These are phyloP conservation scores for Xylariaceae sp. DNA, from an alignment of 2,329 filamentous ascomycete species.

Conservation along the genomic window DNA sequence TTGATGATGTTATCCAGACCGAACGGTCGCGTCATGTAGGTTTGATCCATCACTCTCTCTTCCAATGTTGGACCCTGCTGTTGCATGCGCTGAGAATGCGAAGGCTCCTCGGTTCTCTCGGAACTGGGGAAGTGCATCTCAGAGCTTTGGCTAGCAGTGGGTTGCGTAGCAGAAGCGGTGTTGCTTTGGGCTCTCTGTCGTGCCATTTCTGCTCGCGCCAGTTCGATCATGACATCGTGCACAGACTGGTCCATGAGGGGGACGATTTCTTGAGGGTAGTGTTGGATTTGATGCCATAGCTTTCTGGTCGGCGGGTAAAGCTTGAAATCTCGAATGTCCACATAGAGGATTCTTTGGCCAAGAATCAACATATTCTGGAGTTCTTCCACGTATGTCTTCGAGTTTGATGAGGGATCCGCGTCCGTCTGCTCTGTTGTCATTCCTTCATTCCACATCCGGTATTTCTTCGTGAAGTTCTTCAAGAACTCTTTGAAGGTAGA, in stretches of 20 bases:
- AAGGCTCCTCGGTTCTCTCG: slow-evolving; percentile 55
- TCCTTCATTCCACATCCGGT: slow-evolving; percentile 88
- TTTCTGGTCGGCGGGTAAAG: slow-evolving; percentile 89
- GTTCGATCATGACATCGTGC: slow-evolving; percentile 87
- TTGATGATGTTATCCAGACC: slow-evolving; percentile 84
- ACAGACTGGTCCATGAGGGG: slow-evolving; percentile 93
- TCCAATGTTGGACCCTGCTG: slow-evolving; percentile 57
- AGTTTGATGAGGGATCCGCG: slow-evolving; percentile 63
- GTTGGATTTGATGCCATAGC: slow-evolving; percentile 90
- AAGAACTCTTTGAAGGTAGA: slow-evolving; percentile 87
- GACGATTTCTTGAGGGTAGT: slow-evolving; percentile 93
- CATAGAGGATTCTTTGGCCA: slow-evolving; percentile 75
- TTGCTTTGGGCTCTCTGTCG: slow-evolving; percentile 49
- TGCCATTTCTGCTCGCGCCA: slow-evolving; percentile 75
- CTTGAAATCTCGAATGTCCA: slow-evolving; percentile 85
- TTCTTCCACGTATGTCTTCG: slow-evolving; percentile 77
- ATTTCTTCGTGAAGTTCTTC: slow-evolving; percentile 86
- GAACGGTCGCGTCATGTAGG: slow-evolving; percentile 84
- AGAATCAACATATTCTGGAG: slow-evolving; percentile 88
- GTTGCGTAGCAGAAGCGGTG: slow-evolving; percentile 44
- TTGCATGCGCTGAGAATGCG: slow-evolving; percentile 38
- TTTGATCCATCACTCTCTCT: slow-evolving; percentile 70
- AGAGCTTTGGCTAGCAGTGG: slow-evolving; percentile 59
- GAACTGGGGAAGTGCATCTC: slow-evolving; percentile 75
- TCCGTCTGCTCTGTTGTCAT: slow-evolving; percentile 69